Conservation (phyloP, 257 asterid genomes). For the Coffea canephora region DNA sequence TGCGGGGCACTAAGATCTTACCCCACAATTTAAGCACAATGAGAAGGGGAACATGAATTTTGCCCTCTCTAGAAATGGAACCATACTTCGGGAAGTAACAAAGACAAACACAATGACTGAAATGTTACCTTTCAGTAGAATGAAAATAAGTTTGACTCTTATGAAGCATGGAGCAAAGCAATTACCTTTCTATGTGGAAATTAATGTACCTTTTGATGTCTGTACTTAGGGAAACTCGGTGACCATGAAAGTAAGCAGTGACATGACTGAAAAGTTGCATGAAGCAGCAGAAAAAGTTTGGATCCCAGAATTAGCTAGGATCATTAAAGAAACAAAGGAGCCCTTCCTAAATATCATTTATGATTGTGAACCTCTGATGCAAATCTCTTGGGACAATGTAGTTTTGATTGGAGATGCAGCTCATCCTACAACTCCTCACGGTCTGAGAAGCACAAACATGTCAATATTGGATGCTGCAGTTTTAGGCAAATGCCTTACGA, state of each 20-base stretch:
- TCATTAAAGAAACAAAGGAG: constrained; percentile 54
- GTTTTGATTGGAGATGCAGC: constrained; percentile 89
- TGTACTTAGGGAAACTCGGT: constrained; percentile 60
- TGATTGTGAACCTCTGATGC: constrained; percentile 61
- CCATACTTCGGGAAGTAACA: background rate
- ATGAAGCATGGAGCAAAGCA: background rate
- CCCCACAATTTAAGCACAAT: background rate
- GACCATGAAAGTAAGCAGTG: constrained; percentile 56
- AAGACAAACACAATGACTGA: background rate
- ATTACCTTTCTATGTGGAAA: background rate
- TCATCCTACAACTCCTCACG: constrained; percentile 91
- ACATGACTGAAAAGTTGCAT: constrained; percentile 51
- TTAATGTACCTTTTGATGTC: constrained; percentile 4
- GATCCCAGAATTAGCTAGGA: constrained; percentile 57
- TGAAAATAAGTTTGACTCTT: background rate
- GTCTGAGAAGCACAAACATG: constrained; percentile 95
- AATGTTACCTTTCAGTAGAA: background rate
- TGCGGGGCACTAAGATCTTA: background rate
- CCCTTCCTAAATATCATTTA: constrained; percentile 75
- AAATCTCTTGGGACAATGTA: constrained; percentile 63
- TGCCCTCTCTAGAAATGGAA: background rate
- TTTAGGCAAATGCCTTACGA: constrained; percentile 67
- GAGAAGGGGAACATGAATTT: background rate
- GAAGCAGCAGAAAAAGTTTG: constrained; percentile 61
- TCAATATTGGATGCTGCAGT: constrained; percentile 78